These are phyloP conservation scores for Pyracantha coccinea DNA, from an alignment of 331 rosid genomes.

Conservation along the genomic window DNA sequence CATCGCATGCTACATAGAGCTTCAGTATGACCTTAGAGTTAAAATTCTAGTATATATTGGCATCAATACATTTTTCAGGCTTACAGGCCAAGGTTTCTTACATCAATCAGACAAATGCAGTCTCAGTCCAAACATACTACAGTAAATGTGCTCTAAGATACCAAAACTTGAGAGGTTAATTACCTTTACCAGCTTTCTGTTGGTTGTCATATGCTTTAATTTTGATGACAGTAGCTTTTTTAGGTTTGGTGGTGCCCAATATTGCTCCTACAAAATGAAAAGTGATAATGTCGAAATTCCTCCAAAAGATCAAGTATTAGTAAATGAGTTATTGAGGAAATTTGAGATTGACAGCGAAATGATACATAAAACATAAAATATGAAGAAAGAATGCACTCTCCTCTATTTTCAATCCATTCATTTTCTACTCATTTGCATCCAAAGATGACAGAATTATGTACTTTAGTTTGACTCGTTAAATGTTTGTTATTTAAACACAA, in stretches of 20 bases:
- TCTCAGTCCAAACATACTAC: conserved; percentile 6
- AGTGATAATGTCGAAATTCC: background rate
- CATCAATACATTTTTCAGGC: background rate
- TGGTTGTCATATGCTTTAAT: conserved; percentile 71
- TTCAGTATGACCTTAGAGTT: background rate
- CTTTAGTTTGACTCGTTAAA: conserved; percentile 3
- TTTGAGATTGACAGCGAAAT: background rate
- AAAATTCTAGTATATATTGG: conserved; percentile 2
- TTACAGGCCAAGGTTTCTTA: background rate
- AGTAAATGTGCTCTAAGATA: background rate
- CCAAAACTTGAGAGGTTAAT: conserved; percentile 4
- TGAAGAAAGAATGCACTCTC: background rate
- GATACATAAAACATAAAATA: background rate
- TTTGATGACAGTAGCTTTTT: conserved; percentile 59
- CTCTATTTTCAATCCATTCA: background rate
- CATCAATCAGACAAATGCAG: conserved; percentile 2
- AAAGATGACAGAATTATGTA: background rate
- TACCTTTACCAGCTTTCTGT: conserved; percentile 81
- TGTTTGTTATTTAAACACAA: background rate
- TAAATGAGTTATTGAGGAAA: background rate
- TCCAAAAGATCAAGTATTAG: background rate
- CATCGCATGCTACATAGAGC: conserved; percentile 4
- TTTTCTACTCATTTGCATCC: background rate
- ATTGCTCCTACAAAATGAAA: conserved; percentile 51
- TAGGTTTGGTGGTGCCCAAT: conserved; percentile 71